Evolutionary conservation across 78 protist genomes (phyloP).

Genomic region (Dictyostelium firmibasis): DNA sequence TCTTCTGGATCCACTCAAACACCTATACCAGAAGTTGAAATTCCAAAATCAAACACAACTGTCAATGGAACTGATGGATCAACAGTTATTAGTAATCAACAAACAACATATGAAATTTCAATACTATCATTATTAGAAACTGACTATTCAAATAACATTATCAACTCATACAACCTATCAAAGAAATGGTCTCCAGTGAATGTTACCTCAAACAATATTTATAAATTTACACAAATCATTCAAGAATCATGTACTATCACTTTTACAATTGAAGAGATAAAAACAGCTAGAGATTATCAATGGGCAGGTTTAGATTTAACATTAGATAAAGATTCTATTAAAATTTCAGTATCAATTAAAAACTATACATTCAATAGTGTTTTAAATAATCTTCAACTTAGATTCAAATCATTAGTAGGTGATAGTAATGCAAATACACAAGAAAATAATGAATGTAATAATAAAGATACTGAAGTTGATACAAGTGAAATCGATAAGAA

Average conservation of each 20-base stretch:
- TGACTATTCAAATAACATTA: too few species aligned
- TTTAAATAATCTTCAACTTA: slow-evolving; percentile 16
- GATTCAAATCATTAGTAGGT: background rate
- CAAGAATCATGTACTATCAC: background rate
- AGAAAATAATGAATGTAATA: background rate
- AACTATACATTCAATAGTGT: background rate
- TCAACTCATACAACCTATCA: background rate
- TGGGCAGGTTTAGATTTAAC: slow-evolving; percentile 24
- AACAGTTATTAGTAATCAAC: background rate
- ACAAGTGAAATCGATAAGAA: background rate
- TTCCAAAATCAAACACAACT: background rate
- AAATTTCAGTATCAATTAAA: background rate
- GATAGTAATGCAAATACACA: background rate
- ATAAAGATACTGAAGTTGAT: background rate
- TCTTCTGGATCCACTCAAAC: background rate
- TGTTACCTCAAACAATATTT: background rate
- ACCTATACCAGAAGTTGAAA: background rate
- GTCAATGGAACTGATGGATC: background rate
- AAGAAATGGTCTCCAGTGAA: background rate
- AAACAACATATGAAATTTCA: background rate
- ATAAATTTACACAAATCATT: background rate
- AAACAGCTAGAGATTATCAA: background rate
- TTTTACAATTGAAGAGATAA: background rate
- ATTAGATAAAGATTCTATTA: slow-evolving; percentile 7
- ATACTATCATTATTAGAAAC: background rate